Evolutionary conservation across 257 asterid genomes (phyloP).

Genomic region (Solanum etuberosum): DNA sequence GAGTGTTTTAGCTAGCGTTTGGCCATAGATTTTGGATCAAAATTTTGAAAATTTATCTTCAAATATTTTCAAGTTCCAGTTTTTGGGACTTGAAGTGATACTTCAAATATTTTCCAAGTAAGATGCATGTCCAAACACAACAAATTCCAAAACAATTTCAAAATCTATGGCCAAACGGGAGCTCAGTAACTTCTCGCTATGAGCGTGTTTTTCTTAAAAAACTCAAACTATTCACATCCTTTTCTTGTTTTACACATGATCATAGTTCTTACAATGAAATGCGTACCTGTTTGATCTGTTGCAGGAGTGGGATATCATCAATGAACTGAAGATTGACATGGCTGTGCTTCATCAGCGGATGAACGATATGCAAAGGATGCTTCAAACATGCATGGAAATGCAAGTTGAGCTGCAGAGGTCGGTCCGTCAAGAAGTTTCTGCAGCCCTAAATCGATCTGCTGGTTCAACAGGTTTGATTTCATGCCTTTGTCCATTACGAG

Average conservation of each 20-base stretch:
- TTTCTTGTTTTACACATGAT: not conserved
- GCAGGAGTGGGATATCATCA: conserved; percentile 67
- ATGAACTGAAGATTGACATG: conserved; percentile 65
- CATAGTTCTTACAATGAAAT: not conserved
- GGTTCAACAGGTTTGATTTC: conserved; percentile 36
- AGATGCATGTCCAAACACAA: not conserved
- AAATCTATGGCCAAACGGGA: not conserved
- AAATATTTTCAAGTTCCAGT: not conserved
- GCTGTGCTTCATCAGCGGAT: conserved; percentile 71
- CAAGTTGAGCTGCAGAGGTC: conserved; percentile 72
- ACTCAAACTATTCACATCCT: not conserved
- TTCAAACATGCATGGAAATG: conserved; percentile 87
- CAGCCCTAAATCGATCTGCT: conserved; percentile 54
- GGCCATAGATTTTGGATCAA: not conserved
- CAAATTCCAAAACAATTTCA: not conserved
- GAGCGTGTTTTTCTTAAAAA: not conserved
- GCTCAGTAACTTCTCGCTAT: not conserved
- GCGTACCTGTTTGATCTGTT: not conserved
- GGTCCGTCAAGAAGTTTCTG: conserved; percentile 66
- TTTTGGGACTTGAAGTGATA: not conserved
- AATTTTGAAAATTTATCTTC: not conserved
- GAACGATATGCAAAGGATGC: conserved; percentile 71
- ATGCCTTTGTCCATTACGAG: not conserved
- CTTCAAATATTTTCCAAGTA: not conserved
- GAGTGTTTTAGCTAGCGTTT: not conserved